Percentiles rank a stretch among this genome's conserved stretches.
These are phyloP conservation scores for Sugiyamaella marilandica DNA, from an alignment of 805 yeast species.

Conservation along the genomic window DNA sequence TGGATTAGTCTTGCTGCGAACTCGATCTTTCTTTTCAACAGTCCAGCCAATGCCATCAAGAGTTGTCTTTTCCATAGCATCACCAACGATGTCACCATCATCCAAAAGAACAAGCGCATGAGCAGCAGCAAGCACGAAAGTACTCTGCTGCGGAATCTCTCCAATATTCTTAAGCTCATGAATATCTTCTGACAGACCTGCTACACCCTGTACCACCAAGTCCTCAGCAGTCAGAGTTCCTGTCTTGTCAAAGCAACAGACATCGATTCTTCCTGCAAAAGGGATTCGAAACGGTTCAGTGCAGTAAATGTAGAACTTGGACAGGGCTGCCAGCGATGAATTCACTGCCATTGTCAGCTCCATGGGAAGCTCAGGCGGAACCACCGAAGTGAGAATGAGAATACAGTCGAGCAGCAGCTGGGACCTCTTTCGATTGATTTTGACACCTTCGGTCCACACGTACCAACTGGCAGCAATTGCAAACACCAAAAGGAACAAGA, in stretches of 20 bases:
- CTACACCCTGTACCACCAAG: conserved; percentile 91
- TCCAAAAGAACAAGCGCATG: conserved; percentile 93
- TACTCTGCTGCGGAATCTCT: conserved; percentile 66
- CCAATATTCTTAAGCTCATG: conserved; percentile 49
- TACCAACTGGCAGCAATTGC: conserved; percentile 96
- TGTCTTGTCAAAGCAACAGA: conserved; percentile 97
- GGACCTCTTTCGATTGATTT: conserved; percentile 91
- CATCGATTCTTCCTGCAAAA: conserved; percentile 94
- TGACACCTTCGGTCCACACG: conserved; percentile 97
- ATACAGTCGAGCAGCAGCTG: conserved; percentile 93
- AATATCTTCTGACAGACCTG: conserved; percentile 61
- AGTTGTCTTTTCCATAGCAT: conserved; percentile 98
- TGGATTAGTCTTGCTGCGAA: conserved; percentile 43
- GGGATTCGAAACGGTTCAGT: conserved; percentile 99
- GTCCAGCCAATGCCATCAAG: conserved; percentile 82
- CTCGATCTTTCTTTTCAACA: conserved; percentile 70
- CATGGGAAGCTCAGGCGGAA: conserved; percentile 99
- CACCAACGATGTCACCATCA: conserved; percentile 97
- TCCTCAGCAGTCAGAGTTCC: conserved; percentile 98
- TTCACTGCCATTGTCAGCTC: conserved; percentile 98
- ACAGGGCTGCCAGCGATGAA: conserved; percentile 78
- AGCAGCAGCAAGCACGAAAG: conserved; percentile 82
- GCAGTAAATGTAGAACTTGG: conserved; percentile 86
- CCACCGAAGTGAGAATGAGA: conserved; percentile 92
- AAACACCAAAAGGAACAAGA: conserved; percentile 79